Base-by-base conservation (phyloP, 2,329 filamentous ascomycete species). In the Fusarium burgessii region DNA sequence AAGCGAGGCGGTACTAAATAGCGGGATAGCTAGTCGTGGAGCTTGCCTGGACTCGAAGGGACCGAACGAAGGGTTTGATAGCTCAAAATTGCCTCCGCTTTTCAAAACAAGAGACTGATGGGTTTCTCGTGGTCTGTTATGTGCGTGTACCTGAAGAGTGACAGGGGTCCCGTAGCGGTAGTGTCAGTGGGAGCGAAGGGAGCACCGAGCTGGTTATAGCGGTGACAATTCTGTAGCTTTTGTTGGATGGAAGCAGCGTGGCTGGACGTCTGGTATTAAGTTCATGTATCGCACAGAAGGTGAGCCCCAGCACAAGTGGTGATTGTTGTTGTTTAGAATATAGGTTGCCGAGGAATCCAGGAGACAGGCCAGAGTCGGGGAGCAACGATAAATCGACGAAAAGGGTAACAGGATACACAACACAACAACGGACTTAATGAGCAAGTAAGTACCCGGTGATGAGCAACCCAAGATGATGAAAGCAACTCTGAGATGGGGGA, bases 1-100 rank as follows among this genome's bases (percentile, higher is more conserved):
- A 50, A 41, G 50, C 45, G 43, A 66, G 47, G 47, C 63, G 58
- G 58, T 57, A 49, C 54, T 59, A 68, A 60, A 57, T 50, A 51
- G 63, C 63, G 68, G 68, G 50, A 71, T 71, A 38, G 59, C 68
- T 65, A 71, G 58, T 56, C 63, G 60, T 45, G 43, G 58, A 58
- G 54, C 58, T 59, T 70, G 68, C 63, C 67, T 64, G 35, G 67
- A 59, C 62, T 71, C 52, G 17, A 59, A 47, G 49, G 46, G 49
- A 41, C 50, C 46, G 52, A 56, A 45, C 8, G 36, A 67, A 58
- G 52, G 46, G 58, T 36, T 62, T 52, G 52, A 57, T 50, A 55
- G 58, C 47, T 69, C 65, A 60, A 20, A 64, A 55, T 49, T 38
- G 62, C 68, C 68, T 70, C 68, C 68, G 62, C 68, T 71, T 71